A percentile compares a stretch with the other conserved stretches of the same genome.
These are phyloP conservation scores for Primulina eburnea DNA, from an alignment of 257 asterid species.

Conservation along the genomic window DNA sequence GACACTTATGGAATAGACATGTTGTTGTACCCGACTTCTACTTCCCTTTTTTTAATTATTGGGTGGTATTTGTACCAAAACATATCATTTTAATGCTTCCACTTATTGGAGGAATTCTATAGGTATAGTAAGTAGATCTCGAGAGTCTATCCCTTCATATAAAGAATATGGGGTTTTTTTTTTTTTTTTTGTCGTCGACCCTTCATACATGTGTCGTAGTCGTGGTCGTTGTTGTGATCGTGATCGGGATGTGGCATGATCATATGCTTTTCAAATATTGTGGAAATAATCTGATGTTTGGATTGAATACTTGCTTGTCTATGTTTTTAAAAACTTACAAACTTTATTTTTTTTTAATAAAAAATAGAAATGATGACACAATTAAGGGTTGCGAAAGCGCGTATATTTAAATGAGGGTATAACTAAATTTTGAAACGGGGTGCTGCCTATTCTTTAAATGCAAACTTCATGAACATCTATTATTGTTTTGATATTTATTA, in stretches of 20 bases:
- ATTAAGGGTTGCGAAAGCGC: not conserved
- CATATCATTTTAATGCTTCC: slow-evolving; percentile 9
- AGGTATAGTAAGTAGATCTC: not conserved
- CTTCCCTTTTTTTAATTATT: slow-evolving; percentile 7
- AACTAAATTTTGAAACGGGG: not conserved
- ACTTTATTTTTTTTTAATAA: too few species aligned
- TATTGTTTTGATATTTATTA: not conserved
- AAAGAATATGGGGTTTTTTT: too few species aligned
- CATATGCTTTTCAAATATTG: too few species aligned
- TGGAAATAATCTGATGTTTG: too few species aligned
- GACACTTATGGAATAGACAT: slow-evolving; percentile 16
- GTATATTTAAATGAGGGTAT: not conserved
- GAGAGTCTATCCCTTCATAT: too few species aligned
- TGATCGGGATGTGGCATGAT: too few species aligned
- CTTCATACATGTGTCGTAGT: too few species aligned
- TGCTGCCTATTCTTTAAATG: not conserved
- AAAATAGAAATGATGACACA: too few species aligned
- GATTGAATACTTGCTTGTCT: too few species aligned
- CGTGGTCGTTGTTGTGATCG: too few species aligned
- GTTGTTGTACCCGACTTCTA: slow-evolving; percentile 9
- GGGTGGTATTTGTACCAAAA: slow-evolving; percentile 4
- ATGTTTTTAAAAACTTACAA: too few species aligned
- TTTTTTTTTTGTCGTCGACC: too few species aligned
- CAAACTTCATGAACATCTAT: not conserved
- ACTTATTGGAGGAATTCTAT: slow-evolving; percentile 4